Base-by-base conservation (phyloP, 164 flowering plant genomes). In the Sedum album region DNA sequence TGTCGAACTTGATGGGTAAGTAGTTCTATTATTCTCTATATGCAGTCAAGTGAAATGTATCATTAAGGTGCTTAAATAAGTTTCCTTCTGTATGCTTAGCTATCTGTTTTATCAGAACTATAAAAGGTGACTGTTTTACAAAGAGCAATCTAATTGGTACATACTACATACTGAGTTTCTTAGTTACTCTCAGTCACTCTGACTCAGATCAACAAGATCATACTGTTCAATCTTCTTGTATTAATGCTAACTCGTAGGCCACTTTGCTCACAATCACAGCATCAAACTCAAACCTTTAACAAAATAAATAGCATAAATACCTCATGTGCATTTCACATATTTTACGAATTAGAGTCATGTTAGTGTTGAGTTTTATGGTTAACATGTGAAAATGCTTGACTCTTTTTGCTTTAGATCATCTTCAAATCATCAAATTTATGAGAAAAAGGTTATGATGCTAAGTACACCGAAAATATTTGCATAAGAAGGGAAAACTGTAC, bases 1-100 rank as follows among this genome's bases (percentile, higher is more conserved):
- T 69, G 98, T 93, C 77, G 98, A 93, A 79, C 97, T 93, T 76
- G 98, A 93, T 78, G 98, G 98, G 98, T 93, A 85, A 73, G 11
- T 39, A 6, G 60, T 67, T 49, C 25, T 11, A 44, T 44, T 17
- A 44, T 11, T 28, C n/a, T n/a, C n/a, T 55, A 55, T 55, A 55
- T 31, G 11, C 31, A 23, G 25, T 55, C 31, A 55, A 9, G 60
- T 55, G 60, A 55, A 23, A 57, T 5, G 7, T 0, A 4, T 55
- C 4, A 55, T 26, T 6, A 23, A 55, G 9, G 30, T 28, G 62
- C 33, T 57, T 57, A 26, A 26, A 30, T 11, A 30, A 57, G 17
- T 57, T 25, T 33, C 33, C 28, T 57, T 57, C 17, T 26, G 8
- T 20, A 13, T 26, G 62, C 33, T 26, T 26, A 57, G 33, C 31